phyloP scores from a whole-genome alignment of 2,329 filamentous ascomycete genomes.

The Capronia epimyces region DNA sequence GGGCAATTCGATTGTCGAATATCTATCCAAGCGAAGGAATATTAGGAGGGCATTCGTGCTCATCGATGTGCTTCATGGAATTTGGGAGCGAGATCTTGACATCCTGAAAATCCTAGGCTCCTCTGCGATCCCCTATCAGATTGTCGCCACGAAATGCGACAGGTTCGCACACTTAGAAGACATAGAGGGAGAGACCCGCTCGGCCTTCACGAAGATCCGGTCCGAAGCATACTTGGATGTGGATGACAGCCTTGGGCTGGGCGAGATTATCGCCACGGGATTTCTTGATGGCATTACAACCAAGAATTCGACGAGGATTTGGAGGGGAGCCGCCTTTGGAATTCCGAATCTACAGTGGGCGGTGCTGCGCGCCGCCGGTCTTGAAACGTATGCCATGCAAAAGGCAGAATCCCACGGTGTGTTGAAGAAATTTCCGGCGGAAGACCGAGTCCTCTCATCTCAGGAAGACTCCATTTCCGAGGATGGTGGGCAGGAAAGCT shows the following conservation, averaged over 20 bases:
- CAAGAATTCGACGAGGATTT: slow-evolving; percentile 50
- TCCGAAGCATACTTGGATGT: slow-evolving; percentile 8
- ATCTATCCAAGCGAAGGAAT: slow-evolving; percentile 57
- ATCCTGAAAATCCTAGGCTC: slow-evolving; percentile 53
- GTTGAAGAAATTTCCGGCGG: slow-evolving; percentile 11
- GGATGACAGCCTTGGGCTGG: slow-evolving; percentile 30
- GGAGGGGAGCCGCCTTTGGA: slow-evolving; percentile 41
- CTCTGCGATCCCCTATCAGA: slow-evolving; percentile 57
- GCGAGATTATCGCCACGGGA: slow-evolving; percentile 27
- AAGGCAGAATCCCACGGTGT: slow-evolving; percentile 15
- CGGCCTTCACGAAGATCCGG: slow-evolving; percentile 11
- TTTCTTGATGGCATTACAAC: slow-evolving; percentile 10
- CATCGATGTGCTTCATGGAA: slow-evolving; percentile 57
- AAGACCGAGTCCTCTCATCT: not conserved
- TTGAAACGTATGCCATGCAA: slow-evolving; percentile 41
- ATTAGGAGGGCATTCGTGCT: slow-evolving; percentile 60
- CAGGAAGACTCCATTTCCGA: not conserved
- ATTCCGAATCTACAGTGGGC: slow-evolving; percentile 60
- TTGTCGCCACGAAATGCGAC: slow-evolving; percentile 64
- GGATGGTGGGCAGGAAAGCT: not conserved
- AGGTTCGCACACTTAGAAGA: slow-evolving; percentile 41
- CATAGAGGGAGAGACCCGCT: slow-evolving; percentile 15
- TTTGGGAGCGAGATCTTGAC: slow-evolving; percentile 56
- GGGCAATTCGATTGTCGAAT: slow-evolving; percentile 65
- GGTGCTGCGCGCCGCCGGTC: slow-evolving; percentile 56